Evolutionary conservation across 352 stramenopile species (phyloP), one percentile per base, ranked within the genome.

Genomic region (Thalassiosira hispida): DNA sequence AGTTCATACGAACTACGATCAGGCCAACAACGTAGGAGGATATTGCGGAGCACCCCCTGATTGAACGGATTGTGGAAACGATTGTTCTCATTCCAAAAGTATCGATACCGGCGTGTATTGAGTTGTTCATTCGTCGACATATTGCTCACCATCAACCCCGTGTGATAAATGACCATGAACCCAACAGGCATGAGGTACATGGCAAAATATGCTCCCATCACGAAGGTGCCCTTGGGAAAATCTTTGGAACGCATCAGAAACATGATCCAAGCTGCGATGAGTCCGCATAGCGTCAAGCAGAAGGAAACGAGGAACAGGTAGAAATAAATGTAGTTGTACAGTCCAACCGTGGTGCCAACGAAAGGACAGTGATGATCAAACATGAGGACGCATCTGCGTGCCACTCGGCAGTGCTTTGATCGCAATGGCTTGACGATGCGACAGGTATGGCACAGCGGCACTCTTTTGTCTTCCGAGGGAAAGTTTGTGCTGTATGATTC

Each of bases 101-200:
- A 96, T 35, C 87, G 77, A 85, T 96, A 96, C 38, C 86, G 87
- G 40, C 56, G 53, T 16, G 89, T 4, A 81, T 95, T 95, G 9
- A 92, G 80, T 62, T 96, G 88, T 74, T 97, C 94, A 79, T 97
- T 97, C 6, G 94, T 97, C 18, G 93, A 95, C 9, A 97, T 78
- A 65, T 97, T 97, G 8, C 75, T 83, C 16, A 80, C 44, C 5
- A 92, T 73, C 8, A 96, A 73, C 59, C 90, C 81, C 16, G 89
- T 92, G 77, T 96, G 91, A 73, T 95, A 96, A 12, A 89, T 40
- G 0, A 81, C 86, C 72, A 95, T 88, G 25, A 78, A 81, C 31
- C 51, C 47, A 25, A 84, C 69, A 27, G 81, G 77, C 8, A 93
- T 46, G 9, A 89, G 33, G 60, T 89, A 91, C 33, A 93, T n/a